Evolutionary conservation across 176 grass and related monocot genomes (phyloP).

Genomic region (Tuctoria greenei): DNA sequence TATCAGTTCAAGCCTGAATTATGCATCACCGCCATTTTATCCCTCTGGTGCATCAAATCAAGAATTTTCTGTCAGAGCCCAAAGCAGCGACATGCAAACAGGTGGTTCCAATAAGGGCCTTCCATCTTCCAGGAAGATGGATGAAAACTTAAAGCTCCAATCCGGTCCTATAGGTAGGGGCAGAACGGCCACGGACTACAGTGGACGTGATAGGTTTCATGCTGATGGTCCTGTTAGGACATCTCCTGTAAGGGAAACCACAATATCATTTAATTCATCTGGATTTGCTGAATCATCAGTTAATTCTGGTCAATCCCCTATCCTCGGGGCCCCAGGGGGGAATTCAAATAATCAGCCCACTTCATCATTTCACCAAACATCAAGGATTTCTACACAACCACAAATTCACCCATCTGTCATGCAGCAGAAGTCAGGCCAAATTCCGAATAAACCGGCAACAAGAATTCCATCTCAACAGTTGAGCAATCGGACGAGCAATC

Average conservation of each 20-base stretch:
- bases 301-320: constrained; percentile 44
- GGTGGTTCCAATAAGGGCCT: constrained; percentile 49
- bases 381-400: constrained; percentile 51
- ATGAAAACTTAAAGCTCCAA: constrained; percentile 47
- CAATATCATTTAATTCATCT: constrained; percentile 39
- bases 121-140: constrained; percentile 55
- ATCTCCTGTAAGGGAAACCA: constrained; percentile 31
- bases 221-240: constrained; percentile 46
- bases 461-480: constrained; percentile 46
- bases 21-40: constrained; percentile 89
- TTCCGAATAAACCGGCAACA: constrained; percentile 40
- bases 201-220: constrained; percentile 53
- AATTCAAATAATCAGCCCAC: constrained; percentile 49
- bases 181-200: constrained; percentile 43
- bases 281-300: constrained; percentile 37
- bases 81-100: constrained; percentile 54
- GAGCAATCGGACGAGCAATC: constrained; percentile 44
- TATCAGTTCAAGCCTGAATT: constrained; percentile 85
- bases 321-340: constrained; percentile 48
- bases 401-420: constrained; percentile 45
- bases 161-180: constrained; percentile 50
- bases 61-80: constrained; percentile 39
- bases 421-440: constrained; percentile 57
- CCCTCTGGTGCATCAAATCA: constrained; percentile 63
- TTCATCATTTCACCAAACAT: constrained; percentile 45